These are phyloP conservation scores for Buddleja alternifolia DNA, from an alignment of 257 asterid genomes.

Conservation along the genomic window DNA sequence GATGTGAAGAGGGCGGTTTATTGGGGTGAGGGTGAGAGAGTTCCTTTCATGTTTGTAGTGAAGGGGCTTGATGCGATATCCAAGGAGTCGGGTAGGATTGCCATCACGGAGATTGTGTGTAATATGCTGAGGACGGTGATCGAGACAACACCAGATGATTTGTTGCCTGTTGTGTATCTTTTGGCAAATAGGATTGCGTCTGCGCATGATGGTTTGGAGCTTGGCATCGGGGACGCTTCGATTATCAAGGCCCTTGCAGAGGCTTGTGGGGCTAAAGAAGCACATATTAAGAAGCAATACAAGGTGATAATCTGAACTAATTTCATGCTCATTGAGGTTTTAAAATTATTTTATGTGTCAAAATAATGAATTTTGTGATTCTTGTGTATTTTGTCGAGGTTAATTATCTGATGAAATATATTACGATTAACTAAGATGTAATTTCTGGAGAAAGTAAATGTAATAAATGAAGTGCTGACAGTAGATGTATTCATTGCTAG, in stretches of 20 bases:
- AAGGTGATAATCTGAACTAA: slow-evolving; percentile 50
- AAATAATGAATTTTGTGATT: not conserved
- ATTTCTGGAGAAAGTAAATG: not conserved
- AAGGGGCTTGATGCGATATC: slow-evolving; percentile 82
- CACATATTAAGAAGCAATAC: slow-evolving; percentile 73
- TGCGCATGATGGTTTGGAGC: slow-evolving; percentile 93
- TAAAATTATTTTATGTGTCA: slow-evolving; percentile 9
- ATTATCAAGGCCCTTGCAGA: slow-evolving; percentile 88
- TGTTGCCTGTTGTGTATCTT: slow-evolving; percentile 78
- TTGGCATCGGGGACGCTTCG: slow-evolving; percentile 88
- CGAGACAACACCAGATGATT: slow-evolving; percentile 77
- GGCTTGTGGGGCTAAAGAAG: slow-evolving; percentile 90
- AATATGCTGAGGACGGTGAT: slow-evolving; percentile 92
- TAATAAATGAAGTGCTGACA: not conserved
- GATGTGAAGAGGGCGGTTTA: slow-evolving; percentile 74
- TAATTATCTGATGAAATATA: not conserved
- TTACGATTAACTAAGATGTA: not conserved
- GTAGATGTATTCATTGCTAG: not conserved
- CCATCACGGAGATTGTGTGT: slow-evolving; percentile 80
- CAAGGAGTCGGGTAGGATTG: slow-evolving; percentile 80
- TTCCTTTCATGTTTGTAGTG: slow-evolving; percentile 88
- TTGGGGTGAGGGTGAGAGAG: slow-evolving; percentile 82
- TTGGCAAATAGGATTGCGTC: slow-evolving; percentile 75
- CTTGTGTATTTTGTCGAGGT: not conserved
- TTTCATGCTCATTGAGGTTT: not conserved